Conservation (phyloP, 2,329 filamentous ascomycete genomes). For the Neurospora crassa region DNA sequence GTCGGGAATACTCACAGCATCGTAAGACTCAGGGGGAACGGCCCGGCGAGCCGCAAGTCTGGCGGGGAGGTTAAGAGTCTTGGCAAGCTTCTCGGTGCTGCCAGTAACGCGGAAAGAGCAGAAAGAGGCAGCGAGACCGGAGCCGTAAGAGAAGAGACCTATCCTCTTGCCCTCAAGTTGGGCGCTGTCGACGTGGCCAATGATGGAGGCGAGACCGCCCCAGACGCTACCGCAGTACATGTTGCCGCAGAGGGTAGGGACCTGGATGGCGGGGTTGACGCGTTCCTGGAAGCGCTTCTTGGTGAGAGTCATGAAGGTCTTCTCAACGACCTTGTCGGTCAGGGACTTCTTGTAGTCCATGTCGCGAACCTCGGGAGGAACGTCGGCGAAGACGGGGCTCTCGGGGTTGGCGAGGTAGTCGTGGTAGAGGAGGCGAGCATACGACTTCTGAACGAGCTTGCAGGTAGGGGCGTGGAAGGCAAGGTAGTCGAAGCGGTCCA, state of each 20-base stretch:
- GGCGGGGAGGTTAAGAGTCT: slow-evolving; percentile 60
- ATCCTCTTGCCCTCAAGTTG: slow-evolving; percentile 62
- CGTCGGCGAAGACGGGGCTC: slow-evolving; percentile 59
- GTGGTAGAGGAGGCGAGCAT: slow-evolving; percentile 75
- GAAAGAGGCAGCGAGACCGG: slow-evolving; percentile 63
- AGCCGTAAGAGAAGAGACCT: slow-evolving; percentile 71
- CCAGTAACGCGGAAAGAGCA: slow-evolving; percentile 65
- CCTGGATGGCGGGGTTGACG: slow-evolving; percentile 62
- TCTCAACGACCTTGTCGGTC: slow-evolving; percentile 74
- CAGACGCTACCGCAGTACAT: slow-evolving; percentile 66
- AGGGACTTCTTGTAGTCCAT: slow-evolving; percentile 73
- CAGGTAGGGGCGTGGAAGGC: slow-evolving; percentile 78
- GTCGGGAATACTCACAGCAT: slow-evolving; percentile 45
- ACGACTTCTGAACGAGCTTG: slow-evolving; percentile 81
- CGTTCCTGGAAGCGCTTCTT: slow-evolving; percentile 80
- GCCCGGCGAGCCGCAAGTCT: slow-evolving; percentile 56
- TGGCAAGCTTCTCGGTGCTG: slow-evolving; percentile 56
- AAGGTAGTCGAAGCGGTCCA: slow-evolving; percentile 79
- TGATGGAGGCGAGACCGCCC: slow-evolving; percentile 62
- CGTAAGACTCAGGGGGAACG: slow-evolving; percentile 64
- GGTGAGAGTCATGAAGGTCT: slow-evolving; percentile 74
- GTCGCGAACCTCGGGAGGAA: slow-evolving; percentile 66
- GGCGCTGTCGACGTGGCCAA: slow-evolving; percentile 54
- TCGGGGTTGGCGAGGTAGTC: slow-evolving; percentile 68
- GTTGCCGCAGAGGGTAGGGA: slow-evolving; percentile 66